Percentiles rank a stretch among this genome's conserved stretches.
These are phyloP conservation scores for Pleurotus citrinopileatus DNA, from an alignment of 768 basidiomycete species.

Conservation along the genomic window DNA sequence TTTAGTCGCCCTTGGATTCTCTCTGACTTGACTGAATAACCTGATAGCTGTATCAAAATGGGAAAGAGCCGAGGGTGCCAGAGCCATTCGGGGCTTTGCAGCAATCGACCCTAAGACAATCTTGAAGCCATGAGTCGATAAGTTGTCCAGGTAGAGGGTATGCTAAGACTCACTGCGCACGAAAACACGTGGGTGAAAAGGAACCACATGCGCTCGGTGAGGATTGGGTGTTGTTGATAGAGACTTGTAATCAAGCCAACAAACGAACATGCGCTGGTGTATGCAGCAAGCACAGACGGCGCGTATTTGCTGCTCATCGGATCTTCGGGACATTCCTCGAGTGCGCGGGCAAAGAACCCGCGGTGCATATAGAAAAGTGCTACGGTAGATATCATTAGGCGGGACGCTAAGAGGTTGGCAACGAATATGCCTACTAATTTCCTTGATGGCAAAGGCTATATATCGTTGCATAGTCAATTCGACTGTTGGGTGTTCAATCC, in stretches of 20 bases:
- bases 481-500: slow-evolving; percentile 45
- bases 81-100: slow-evolving; percentile 57
- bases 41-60: slow-evolving; percentile 62
- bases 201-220: slow-evolving; percentile 74
- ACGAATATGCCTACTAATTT: slow-evolving; percentile 49
- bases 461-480: slow-evolving; percentile 69
- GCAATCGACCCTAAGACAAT: slow-evolving; percentile 72
- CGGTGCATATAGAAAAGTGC: slow-evolving; percentile 74
- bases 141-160: slow-evolving; percentile 6
- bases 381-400: slow-evolving; percentile 20
- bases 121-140: slow-evolving; percentile 26
- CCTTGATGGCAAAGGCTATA: slow-evolving; percentile 62
- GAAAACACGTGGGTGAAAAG: slow-evolving; percentile 72
- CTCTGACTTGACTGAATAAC: slow-evolving; percentile 54
- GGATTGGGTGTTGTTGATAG: slow-evolving; percentile 60
- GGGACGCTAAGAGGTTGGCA: neutral
- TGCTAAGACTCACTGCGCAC: slow-evolving; percentile 48
- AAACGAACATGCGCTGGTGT: slow-evolving; percentile 66
- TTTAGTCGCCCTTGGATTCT: slow-evolving; percentile 51
- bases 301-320: slow-evolving; percentile 70
- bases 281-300: slow-evolving; percentile 65
- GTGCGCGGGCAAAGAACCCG: slow-evolving; percentile 68
- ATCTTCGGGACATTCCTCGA: slow-evolving; percentile 60
- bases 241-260: slow-evolving; percentile 63
- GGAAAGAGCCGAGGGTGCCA: slow-evolving; percentile 65